Conservation (phyloP, 306 rosid species). For the Cicer chorassanicum region DNA sequence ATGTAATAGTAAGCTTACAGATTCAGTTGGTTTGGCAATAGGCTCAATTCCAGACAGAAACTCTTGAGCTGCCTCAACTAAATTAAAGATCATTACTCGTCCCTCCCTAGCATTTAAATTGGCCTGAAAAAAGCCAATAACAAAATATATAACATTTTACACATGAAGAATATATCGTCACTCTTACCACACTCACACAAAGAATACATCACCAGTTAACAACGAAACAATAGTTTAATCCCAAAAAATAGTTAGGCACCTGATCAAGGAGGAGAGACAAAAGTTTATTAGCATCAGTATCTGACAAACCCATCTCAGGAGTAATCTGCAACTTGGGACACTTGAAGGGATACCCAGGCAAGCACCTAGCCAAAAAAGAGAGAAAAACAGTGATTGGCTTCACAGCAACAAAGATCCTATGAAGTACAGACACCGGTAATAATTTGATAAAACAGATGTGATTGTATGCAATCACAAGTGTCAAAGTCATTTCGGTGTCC, state of each 20-base stretch:
- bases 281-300: constrained; percentile 68
- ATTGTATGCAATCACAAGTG: too few species aligned
- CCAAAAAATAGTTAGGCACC: constrained; percentile 49
- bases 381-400: constrained; percentile 16
- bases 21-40: constrained; percentile 56
- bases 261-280: constrained; percentile 80
- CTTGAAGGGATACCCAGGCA: constrained; percentile 95
- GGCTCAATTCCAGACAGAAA: constrained; percentile 86
- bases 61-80: constrained; percentile 98
- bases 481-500: too few species aligned
- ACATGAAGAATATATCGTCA: neutral
- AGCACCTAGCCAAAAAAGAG: constrained; percentile 57
- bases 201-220: constrained; percentile 34
- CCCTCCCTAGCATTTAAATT: constrained; percentile 89
- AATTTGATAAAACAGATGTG: too few species aligned
- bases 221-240: constrained; percentile 28
- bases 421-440: too few species aligned
- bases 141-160: constrained; percentile 28
- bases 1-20: constrained; percentile 55
- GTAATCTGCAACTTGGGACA: constrained; percentile 84
- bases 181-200: constrained; percentile 7
- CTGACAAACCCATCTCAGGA: constrained; percentile 73
- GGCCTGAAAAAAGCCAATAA: constrained; percentile 65
- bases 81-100: constrained; percentile 88
- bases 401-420: constrained; percentile 20